A percentile compares a stretch with the other conserved stretches of the same genome.
Conservation (phyloP, 2,329 filamentous ascomycete genomes). For the Peltaster fructicola region DNA sequence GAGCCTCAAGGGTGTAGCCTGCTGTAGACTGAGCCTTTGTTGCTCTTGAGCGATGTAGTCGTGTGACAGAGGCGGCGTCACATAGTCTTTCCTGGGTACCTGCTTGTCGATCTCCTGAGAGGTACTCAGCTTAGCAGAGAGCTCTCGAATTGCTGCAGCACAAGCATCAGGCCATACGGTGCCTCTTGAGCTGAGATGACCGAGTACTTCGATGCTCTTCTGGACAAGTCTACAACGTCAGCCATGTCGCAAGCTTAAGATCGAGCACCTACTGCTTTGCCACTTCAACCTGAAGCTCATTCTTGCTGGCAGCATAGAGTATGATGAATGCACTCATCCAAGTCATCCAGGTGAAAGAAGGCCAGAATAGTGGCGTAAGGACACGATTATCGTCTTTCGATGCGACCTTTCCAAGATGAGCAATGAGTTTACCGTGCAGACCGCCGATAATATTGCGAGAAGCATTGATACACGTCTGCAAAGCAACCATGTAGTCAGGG, state of each 20-base stretch:
- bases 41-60: too few relatives aligned
- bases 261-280: too few relatives aligned
- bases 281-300: too few relatives aligned
- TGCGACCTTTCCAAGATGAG: too few relatives aligned
- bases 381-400: neutral
- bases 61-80: too few relatives aligned
- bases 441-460: slow-evolving; percentile 27
- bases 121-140: too few relatives aligned
- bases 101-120: too few relatives aligned
- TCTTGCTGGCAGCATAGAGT: slow-evolving; percentile 32
- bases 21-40: too few relatives aligned
- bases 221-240: slow-evolving; percentile 5
- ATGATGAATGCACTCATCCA: slow-evolving; percentile 38
- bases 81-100: too few relatives aligned
- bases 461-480: slow-evolving; percentile 35
- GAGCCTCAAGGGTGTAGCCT: too few relatives aligned
- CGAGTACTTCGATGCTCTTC: slow-evolving; percentile 5
- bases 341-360: slow-evolving; percentile 34
- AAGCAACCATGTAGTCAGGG: slow-evolving; percentile 28
- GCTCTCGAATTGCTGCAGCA: slow-evolving; percentile 6
- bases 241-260: too few relatives aligned
- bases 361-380: slow-evolving; percentile 24
- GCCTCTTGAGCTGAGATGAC: slow-evolving; percentile 5
- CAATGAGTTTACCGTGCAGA: slow-evolving; percentile 19
- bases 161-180: slow-evolving; percentile 7